Evolutionary conservation across 345 rosid species (phyloP).

Genomic region (Euphorbia tirucalli): DNA sequence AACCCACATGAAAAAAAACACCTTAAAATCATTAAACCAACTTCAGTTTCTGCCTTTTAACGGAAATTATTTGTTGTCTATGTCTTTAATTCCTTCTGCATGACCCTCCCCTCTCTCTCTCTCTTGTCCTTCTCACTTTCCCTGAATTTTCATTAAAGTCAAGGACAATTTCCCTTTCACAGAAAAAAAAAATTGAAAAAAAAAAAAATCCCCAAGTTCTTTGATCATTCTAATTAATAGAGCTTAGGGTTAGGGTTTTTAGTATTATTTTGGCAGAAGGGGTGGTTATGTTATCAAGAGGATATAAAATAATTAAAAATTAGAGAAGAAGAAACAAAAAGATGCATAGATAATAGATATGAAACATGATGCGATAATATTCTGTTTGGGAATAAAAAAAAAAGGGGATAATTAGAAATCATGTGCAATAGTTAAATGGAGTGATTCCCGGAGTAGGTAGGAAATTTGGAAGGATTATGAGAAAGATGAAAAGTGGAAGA

Average conservation of each 20-base stretch:
- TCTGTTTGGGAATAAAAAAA: slow-evolving; percentile 31
- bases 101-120: neutral
- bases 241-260: slow-evolving; percentile 24
- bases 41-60: slow-evolving; percentile 13
- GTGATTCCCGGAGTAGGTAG: slow-evolving; percentile 67
- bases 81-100: slow-evolving; percentile 23
- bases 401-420: slow-evolving; percentile 14
- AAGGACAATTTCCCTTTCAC: too few relatives aligned
- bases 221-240: neutral
- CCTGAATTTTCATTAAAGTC: slow-evolving; percentile 27
- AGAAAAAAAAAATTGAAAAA: too few relatives aligned
- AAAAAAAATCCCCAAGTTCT: neutral
- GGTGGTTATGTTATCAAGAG: slow-evolving; percentile 12
- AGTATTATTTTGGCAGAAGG: slow-evolving; percentile 14
- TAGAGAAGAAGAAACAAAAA: slow-evolving; percentile 45
- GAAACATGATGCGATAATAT: slow-evolving; percentile 55
- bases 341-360: slow-evolving; percentile 39
- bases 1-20: slow-evolving; percentile 8
- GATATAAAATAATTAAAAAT: slow-evolving; percentile 11
- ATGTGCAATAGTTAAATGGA: slow-evolving; percentile 41
- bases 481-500: slow-evolving; percentile 29
- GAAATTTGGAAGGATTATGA: slow-evolving; percentile 59
- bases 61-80: slow-evolving; percentile 20
- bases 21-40: slow-evolving; percentile 11
- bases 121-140: slow-evolving; percentile 13